phyloP scores from a whole-genome alignment of 495 filamentous ascomycete genomes.

The Talaromyces proteolyticus region DNA sequence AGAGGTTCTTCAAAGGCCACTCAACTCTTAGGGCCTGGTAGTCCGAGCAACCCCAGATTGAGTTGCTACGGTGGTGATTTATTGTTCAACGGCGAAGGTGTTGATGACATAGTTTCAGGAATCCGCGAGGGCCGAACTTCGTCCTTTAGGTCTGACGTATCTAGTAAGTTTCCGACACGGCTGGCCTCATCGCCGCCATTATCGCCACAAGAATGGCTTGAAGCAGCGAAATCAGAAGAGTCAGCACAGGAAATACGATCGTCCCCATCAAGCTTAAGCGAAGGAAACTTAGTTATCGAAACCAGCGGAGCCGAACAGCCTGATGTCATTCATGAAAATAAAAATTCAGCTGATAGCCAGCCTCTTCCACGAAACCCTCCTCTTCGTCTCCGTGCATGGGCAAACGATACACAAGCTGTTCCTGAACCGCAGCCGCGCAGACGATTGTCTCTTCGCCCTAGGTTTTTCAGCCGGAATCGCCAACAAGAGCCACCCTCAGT shows the following conservation, averaged over 20 bases:
- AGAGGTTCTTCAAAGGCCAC: constrained; percentile 22
- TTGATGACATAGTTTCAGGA: constrained; percentile 14
- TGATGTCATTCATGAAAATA: not conserved
- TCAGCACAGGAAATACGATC: not conserved
- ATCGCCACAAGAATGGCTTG: constrained; percentile 39
- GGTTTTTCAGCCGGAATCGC: constrained; percentile 25
- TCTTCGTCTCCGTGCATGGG: constrained; percentile 21
- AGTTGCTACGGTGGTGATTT: constrained; percentile 15
- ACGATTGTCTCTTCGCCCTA: constrained; percentile 29
- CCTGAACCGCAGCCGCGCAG: constrained; percentile 21
- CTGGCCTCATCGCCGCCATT: constrained; percentile 23
- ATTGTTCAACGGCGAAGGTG: constrained; percentile 14
- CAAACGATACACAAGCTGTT: constrained; percentile 11
- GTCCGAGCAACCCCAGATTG: constrained; percentile 17
- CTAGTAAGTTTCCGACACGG: constrained; percentile 1
- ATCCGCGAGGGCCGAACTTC: constrained; percentile 16
- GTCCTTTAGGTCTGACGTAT: constrained; percentile 8
- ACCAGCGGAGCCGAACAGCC: not conserved
- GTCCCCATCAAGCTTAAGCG: no score
- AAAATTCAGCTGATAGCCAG: constrained; percentile 11
- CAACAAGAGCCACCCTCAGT: constrained; percentile 24
- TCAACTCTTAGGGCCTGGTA: constrained; percentile 18
- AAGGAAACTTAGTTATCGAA: no score
- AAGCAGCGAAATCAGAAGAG: constrained; percentile 16
- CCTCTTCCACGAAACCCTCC: constrained; percentile 26